Percentiles rank a stretch among this genome's conserved stretches.
Conservation (phyloP, 2,329 filamentous ascomycete species). For the Pyrenophora seminiperda region DNA sequence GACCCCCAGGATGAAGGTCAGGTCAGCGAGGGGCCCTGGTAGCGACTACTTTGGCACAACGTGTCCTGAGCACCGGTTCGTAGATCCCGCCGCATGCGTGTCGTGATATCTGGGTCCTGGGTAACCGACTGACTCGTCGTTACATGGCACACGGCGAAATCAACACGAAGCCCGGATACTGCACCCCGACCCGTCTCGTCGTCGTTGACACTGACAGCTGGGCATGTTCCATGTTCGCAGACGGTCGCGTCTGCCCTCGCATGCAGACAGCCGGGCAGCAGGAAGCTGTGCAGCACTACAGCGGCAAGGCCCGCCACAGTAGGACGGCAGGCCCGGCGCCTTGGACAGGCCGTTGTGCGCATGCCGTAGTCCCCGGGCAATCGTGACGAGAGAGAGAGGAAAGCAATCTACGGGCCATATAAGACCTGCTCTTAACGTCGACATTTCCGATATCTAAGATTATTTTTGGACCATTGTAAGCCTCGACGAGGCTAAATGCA, state of each 20-base stretch:
- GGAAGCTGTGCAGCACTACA: constrained; percentile 16
- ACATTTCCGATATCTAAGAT: constrained; percentile 37
- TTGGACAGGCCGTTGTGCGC: constrained; percentile 30
- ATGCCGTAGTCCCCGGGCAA: constrained; percentile 33
- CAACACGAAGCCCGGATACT: background rate
- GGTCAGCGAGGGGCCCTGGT: constrained; percentile 28
- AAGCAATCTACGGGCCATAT: constrained; percentile 38
- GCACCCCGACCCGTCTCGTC: too few species aligned
- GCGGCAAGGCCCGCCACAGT: constrained; percentile 28
- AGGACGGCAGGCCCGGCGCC: constrained; percentile 21
- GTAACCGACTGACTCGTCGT: constrained; percentile 18
- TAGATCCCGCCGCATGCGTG: constrained; percentile 44
- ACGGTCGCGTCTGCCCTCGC: background rate
- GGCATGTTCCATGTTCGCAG: too few species aligned
- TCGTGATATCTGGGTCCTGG: constrained; percentile 17
- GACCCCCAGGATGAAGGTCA: constrained; percentile 20
- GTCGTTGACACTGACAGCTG: too few species aligned
- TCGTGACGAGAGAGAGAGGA: constrained; percentile 40
- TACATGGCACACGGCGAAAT: background rate
- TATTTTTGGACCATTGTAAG: constrained; percentile 38
- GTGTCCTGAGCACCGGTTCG: constrained; percentile 46
- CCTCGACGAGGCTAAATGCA: constrained; percentile 38
- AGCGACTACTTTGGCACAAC: constrained; percentile 42
- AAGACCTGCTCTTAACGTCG: constrained; percentile 45
- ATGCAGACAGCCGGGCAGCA: constrained; percentile 2